Evolutionary conservation across 2,329 filamentous ascomycete genomes (phyloP).

Genomic region (Balansia obtecta): DNA sequence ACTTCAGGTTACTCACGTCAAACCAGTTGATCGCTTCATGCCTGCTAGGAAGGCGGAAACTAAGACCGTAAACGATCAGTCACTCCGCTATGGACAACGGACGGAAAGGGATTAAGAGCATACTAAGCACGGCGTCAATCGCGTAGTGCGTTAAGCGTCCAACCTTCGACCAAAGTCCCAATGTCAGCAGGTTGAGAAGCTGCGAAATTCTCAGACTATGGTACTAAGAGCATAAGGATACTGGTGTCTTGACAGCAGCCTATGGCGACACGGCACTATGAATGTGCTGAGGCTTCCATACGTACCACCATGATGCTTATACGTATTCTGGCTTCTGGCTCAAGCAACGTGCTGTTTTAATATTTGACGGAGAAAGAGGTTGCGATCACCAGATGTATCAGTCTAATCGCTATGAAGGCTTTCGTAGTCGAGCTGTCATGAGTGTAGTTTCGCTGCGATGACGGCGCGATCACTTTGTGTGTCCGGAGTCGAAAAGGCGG

Average conservation of each 20-base stretch:
- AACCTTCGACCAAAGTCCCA: slow-evolving; percentile 66
- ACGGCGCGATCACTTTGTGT: neutral
- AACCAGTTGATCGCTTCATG: slow-evolving; percentile 91
- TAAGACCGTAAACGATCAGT: slow-evolving; percentile 21
- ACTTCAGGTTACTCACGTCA: slow-evolving; percentile 63
- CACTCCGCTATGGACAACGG: neutral
- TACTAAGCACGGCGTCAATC: slow-evolving; percentile 88
- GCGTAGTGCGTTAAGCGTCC: slow-evolving; percentile 89
- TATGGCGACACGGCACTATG: neutral
- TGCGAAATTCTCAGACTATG: slow-evolving; percentile 27
- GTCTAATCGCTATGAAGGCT: too few species aligned
- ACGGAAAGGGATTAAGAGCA: slow-evolving; percentile 20
- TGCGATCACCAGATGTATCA: neutral
- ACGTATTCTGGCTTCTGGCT: neutral
- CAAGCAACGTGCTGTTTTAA: neutral
- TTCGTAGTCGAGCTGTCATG: neutral
- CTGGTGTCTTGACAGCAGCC: neutral
- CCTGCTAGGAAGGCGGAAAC: slow-evolving; percentile 94
- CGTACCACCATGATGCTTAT: slow-evolving; percentile 22
- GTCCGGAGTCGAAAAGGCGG: neutral
- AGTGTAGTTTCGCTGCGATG: neutral
- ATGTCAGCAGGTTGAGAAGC: slow-evolving; percentile 56
- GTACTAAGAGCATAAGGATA: slow-evolving; percentile 1
- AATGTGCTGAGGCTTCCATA: slow-evolving; percentile 2
- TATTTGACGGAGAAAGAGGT: neutral